phyloP scores from a whole-genome alignment of 2,329 filamentous ascomycete genomes.

The Bisporella sp. region DNA sequence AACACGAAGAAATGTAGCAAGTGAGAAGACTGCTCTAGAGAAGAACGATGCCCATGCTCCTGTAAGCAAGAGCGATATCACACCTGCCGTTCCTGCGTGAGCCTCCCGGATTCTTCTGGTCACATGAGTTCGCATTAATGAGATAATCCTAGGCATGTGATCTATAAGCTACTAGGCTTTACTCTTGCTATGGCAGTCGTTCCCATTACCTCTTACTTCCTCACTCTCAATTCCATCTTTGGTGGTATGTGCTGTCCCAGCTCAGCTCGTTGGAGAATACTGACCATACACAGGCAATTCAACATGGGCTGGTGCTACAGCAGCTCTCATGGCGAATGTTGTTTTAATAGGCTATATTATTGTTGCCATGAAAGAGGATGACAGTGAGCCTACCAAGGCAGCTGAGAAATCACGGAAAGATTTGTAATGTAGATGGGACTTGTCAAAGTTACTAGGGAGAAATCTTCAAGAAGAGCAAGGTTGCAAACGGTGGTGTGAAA shows the following conservation, averaged over 20 bases:
- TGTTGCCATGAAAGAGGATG: conserved; percentile 85
- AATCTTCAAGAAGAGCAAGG: too few species aligned
- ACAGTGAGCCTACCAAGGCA: conserved; percentile 29
- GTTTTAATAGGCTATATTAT: conserved; percentile 87
- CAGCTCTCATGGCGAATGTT: conserved; percentile 85
- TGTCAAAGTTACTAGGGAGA: too few species aligned
- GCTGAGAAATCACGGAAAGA: neutral
- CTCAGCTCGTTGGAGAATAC: neutral
- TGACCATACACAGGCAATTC: conserved; percentile 60
- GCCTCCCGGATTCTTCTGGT: conserved; percentile 27
- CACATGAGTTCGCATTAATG: conserved; percentile 1
- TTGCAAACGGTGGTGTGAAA: too few species aligned
- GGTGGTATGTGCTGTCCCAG: conserved; percentile 46
- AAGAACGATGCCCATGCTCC: conserved; percentile 41
- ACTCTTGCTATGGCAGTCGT: conserved; percentile 84
- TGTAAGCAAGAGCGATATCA: conserved; percentile 59
- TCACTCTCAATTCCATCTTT: conserved; percentile 71
- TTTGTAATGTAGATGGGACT: neutral
- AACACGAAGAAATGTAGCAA: conserved; percentile 56
- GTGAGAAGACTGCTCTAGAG: conserved; percentile 61
- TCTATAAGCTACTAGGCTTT: conserved; percentile 84
- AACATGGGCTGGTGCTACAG: conserved; percentile 77
- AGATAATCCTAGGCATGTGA: conserved; percentile 57
- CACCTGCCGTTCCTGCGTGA: conserved; percentile 79
- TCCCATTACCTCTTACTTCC: conserved; percentile 85